These are phyloP conservation scores for Rhodotorula sp. DNA, from an alignment of 1,284 basidiomycete species.

Conservation along the genomic window DNA sequence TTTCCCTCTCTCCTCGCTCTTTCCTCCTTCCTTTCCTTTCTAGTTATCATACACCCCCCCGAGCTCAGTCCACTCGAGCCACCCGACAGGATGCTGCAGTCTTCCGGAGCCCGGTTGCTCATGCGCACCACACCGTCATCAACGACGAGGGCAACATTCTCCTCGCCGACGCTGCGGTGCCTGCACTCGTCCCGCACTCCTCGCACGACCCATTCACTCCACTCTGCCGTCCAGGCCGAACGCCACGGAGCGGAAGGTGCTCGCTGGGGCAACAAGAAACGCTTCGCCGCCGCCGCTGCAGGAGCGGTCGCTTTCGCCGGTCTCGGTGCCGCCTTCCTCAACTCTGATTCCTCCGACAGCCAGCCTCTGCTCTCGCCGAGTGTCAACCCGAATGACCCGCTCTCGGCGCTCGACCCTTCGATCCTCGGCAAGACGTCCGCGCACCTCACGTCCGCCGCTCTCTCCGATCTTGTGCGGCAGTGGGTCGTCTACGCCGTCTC, in stretches of 20 bases:
- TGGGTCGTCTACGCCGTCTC: constrained; percentile 43
- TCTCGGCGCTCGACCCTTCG: constrained; percentile 33
- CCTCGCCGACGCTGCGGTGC: neutral
- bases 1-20: neutral
- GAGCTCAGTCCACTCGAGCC: neutral
- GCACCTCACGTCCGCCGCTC: constrained; percentile 28
- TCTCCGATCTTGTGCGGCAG: constrained; percentile 39
- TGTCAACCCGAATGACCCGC: constrained; percentile 33
- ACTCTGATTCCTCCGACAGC: neutral
- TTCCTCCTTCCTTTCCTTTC: neutral
- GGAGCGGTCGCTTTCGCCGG: constrained; percentile 16
- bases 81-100: neutral
- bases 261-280: neutral
- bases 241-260: neutral
- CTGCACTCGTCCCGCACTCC: constrained; percentile 12
- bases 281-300: neutral
- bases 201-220: constrained; percentile 6
- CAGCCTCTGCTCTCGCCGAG: constrained; percentile 5
- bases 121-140: constrained; percentile 5
- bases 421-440: constrained; percentile 30
- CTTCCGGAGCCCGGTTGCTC: neutral
- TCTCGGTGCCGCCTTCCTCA: constrained; percentile 2
- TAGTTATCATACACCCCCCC: neutral
- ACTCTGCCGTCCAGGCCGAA: neutral
- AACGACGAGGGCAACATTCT: neutral